phyloP scores from a whole-genome alignment of 116 monocot genomes.

The Cymodocea nodosa region DNA sequence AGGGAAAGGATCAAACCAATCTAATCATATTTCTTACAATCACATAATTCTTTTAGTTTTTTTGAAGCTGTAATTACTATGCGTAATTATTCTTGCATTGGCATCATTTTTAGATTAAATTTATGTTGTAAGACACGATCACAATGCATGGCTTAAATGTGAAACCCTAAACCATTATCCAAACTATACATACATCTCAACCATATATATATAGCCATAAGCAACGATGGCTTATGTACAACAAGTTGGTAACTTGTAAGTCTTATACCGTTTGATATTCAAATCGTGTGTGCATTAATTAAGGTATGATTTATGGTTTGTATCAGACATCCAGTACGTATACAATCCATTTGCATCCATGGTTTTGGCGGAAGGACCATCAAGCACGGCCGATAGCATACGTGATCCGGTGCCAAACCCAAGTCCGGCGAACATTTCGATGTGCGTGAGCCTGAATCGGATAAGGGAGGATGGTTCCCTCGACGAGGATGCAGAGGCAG shows the following conservation, averaged over 20 bases:
- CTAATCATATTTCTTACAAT: no score
- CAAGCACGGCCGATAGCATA: constrained; percentile 1
- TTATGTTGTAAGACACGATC: no score
- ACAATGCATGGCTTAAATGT: no score
- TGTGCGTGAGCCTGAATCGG: neutral
- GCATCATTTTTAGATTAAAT: no score
- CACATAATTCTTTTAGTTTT: no score
- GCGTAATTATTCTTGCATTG: no score
- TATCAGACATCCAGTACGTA: neutral
- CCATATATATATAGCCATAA: no score
- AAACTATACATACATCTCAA: no score
- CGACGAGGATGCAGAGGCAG: constrained; percentile 17
- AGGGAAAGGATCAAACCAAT: no score
- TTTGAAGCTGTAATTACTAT: no score
- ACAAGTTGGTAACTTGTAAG: neutral
- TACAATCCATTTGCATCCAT: constrained; percentile 1
- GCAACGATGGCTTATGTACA: no score
- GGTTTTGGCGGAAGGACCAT: neutral
- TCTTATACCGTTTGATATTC: neutral
- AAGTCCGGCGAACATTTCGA: neutral
- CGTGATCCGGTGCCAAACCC: neutral
- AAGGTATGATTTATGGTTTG: neutral
- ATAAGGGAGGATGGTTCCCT: neutral
- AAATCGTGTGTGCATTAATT: neutral
- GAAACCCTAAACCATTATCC: no score